Base-by-base conservation (phyloP, 306 rosid species). In the Rosa multiflora region DNA sequence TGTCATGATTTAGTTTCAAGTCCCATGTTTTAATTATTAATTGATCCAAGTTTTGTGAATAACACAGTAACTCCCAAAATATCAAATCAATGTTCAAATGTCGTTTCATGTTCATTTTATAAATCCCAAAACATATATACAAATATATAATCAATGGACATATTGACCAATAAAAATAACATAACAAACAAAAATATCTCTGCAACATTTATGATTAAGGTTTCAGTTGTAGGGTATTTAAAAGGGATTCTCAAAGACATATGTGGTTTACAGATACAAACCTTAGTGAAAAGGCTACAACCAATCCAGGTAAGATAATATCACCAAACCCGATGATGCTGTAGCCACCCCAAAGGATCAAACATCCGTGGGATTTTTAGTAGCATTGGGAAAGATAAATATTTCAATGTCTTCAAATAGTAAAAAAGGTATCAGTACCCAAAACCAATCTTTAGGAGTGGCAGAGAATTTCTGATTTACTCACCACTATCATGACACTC, bases 401-500 rank as follows among this genome's bases (percentile, higher is more conserved):
- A 46, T 42, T 76, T 32, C 26, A 26, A 83, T 67, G 12, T 78
- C 70, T 23, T 26, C 21, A 23, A 44, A 18, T 61, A 48, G 53
- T 14, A 55, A 20, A 44, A 63, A 12, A 43, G 29, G 52, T 44
- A 42, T 48, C 67, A 23, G 35, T 39, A 43, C 44, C 39, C 49
- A 42, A 82, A 13, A 20, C 52, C 20, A 12, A 42, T 75, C 67
- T 49, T n/a, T 78, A n/a, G 61, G 43, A 40, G 49, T 67, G 43
- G 26, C 49, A 32, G 53, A 14, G 47, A 70, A 44, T 47, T 18
- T 79, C 23, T 48, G 53, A 70, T 67, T 72, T 68, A 91, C 99
- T 88, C 76, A 93, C 98, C 94, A 93, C 99, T 91, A 96, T 96
- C 99, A 96, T 96, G 84, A 96, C 99, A 66, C 99, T 96, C 92